Conservation (phyloP, 108 stramenopile genomes). For the Fragilariopsis cylindrus region DNA sequence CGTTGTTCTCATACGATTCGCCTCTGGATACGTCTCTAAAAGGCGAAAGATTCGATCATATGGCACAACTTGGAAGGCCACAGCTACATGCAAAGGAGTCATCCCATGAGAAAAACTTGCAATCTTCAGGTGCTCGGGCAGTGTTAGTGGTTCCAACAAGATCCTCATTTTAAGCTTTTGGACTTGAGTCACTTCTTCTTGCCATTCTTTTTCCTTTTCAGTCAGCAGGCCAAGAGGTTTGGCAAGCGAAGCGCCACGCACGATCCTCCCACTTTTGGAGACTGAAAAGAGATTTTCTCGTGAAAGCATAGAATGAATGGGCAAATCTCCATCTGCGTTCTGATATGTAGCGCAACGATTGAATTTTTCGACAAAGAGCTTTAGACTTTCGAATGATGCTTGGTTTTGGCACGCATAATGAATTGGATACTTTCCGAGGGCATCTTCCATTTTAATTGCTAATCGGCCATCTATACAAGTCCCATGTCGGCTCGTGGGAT, state of each 20-base stretch:
- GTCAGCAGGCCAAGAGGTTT: slow-evolving; percentile 22
- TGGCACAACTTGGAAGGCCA: slow-evolving; percentile 37
- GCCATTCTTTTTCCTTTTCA: slow-evolving; percentile 30
- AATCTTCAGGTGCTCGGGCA: slow-evolving; percentile 29
- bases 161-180: slow-evolving; percentile 35
- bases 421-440: slow-evolving; percentile 63
- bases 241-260: slow-evolving; percentile 33
- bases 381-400: slow-evolving; percentile 52
- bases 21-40: slow-evolving; percentile 40
- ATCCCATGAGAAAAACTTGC: slow-evolving; percentile 46
- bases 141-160: slow-evolving; percentile 34
- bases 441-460: slow-evolving; percentile 64
- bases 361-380: slow-evolving; percentile 49
- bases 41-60: slow-evolving; percentile 40
- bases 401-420: slow-evolving; percentile 73
- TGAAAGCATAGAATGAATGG: slow-evolving; percentile 40
- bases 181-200: slow-evolving; percentile 29
- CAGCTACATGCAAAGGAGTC: slow-evolving; percentile 52
- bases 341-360: slow-evolving; percentile 44
- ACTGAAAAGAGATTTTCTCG: slow-evolving; percentile 25
- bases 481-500: slow-evolving; percentile 42
- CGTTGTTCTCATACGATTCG: slow-evolving; percentile 32
- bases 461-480: slow-evolving; percentile 51
- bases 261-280: slow-evolving; percentile 17
- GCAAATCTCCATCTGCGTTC: slow-evolving; percentile 43